Evolutionary conservation across 208 protist genomes (phyloP), one percentile per base, ranked within the genome.

Genomic region (Trypanosomatidae sp.): DNA sequence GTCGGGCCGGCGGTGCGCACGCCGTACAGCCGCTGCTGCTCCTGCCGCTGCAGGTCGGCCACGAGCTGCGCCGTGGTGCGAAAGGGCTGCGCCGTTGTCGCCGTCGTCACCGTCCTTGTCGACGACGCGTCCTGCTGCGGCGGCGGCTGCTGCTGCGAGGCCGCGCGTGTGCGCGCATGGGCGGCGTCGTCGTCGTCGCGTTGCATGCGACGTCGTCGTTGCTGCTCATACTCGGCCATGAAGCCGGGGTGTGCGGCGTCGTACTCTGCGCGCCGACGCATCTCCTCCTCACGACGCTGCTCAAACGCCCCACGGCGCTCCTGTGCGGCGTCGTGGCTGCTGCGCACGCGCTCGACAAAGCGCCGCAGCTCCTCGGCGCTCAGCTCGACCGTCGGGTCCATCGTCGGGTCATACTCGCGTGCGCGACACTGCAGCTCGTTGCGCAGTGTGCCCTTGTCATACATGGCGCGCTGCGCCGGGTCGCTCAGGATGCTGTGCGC

Each of bases 401-500:
- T 87, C 25, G 65, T 64, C 4, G 83, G 83, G 53, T 87, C 72
- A 53, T 87, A 85, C 19, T 62, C 63, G 33, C 63, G 56, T 2
- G 83, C 78, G 38, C 67, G 52, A 1, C 50, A 53, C 42, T 85
- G 66, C 48, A 92, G 56, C 45, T 84, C 64, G 7, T 48, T 51
- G 10, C 71, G 61, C 42, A 92, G 65, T 10, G 62, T 76, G 11
- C 72, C 33, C 20, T 59, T 70, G 48, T 92, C 83, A 33, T 92
- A 92, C 72, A 86, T 53, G 16, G 53, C 43, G 4, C 83, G 74
- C 49, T 85, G 78, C 48, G 69, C 52, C 10, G 69, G 69, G 51
- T 92, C 78, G 30, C 77, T 88, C 6, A 92, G 61, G 41, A 92
- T 84, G 51, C 66, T 67, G 56, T 92, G 44, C 3, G 83, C 83